phyloP scores from a whole-genome alignment of 768 basidiomycete genomes.

The Hortiboletus flavorubellus region DNA sequence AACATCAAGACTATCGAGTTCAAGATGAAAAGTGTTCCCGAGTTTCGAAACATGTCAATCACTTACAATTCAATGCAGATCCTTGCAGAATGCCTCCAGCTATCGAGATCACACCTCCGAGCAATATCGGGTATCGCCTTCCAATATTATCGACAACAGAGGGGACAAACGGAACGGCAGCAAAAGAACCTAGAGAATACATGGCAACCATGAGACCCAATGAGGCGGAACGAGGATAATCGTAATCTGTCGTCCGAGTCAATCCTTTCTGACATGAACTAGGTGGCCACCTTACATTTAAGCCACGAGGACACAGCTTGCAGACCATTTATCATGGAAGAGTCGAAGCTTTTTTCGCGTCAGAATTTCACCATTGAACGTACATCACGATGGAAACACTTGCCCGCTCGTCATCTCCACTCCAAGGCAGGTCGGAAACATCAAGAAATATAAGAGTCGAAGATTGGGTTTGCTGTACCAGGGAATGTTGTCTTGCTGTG shows the following conservation, averaged over 20 bases:
- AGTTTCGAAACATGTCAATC: neutral
- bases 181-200: slow-evolving; percentile 57
- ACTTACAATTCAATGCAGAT: slow-evolving; percentile 3
- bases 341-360: slow-evolving; percentile 23
- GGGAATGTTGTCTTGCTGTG: slow-evolving; percentile 45
- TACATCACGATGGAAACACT: neutral
- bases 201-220: slow-evolving; percentile 34
- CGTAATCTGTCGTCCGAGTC: slow-evolving; percentile 40
- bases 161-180: slow-evolving; percentile 44
- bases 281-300: slow-evolving; percentile 37
- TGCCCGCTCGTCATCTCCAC: slow-evolving; percentile 21
- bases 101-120: slow-evolving; percentile 4
- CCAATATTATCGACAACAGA: slow-evolving; percentile 7
- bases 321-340: slow-evolving; percentile 61
- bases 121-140: slow-evolving; percentile 13
- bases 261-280: neutral
- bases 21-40: neutral
- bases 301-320: slow-evolving; percentile 59
- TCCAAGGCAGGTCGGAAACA: slow-evolving; percentile 41
- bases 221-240: slow-evolving; percentile 50
- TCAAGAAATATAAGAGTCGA: slow-evolving; percentile 49
- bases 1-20: slow-evolving; percentile 5
- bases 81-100: slow-evolving; percentile 1
- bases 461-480: slow-evolving; percentile 66
- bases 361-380: neutral